Conservation (phyloP, 306 rosid species). For the Dryas alaskensis region DNA sequence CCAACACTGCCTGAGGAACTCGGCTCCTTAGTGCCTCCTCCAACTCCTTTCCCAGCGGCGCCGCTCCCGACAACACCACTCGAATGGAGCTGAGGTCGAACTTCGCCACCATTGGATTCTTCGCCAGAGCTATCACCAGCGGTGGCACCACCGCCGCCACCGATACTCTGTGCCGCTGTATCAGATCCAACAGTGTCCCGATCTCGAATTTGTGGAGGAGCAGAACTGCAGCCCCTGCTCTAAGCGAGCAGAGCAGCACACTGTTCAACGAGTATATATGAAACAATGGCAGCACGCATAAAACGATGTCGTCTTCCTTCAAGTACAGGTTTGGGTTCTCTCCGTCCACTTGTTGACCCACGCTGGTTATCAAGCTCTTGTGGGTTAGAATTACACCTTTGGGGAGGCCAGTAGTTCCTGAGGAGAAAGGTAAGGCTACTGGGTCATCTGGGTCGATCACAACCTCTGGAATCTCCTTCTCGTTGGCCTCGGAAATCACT, state of each 20-base stretch:
- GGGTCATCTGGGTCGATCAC: constrained; percentile 45
- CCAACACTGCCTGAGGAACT: constrained; percentile 68
- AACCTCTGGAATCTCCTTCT: constrained; percentile 31
- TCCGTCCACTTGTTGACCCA: constrained; percentile 89
- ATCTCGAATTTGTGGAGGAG: constrained; percentile 83
- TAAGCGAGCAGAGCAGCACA: constrained; percentile 54
- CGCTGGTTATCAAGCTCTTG: constrained; percentile 64
- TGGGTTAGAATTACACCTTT: constrained; percentile 83
- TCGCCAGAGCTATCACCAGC: constrained; percentile 67
- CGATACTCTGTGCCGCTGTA: constrained; percentile 52
- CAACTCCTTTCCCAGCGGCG: constrained; percentile 83
- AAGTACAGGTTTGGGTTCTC: constrained; percentile 72
- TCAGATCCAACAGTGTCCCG: constrained; percentile 45
- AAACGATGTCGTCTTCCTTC: constrained; percentile 51
- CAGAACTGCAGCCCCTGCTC: constrained; percentile 63
- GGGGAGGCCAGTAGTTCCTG: constrained; percentile 87
- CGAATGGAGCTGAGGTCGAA: constrained; percentile 67
- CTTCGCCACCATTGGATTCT: constrained; percentile 62
- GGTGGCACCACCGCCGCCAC: constrained; percentile 93
- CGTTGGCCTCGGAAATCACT: constrained; percentile 49
- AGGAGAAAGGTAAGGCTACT: constrained; percentile 78
- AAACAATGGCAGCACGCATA: constrained; percentile 83
- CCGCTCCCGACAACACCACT: constrained; percentile 71
- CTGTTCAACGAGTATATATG: constrained; percentile 76
- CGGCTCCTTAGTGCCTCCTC: constrained; percentile 60